A percentile compares a stretch with the other conserved stretches of the same genome.
Evolutionary conservation across 1,139 yeast species (phyloP).

Genomic region (Diutina ranongensis): DNA sequence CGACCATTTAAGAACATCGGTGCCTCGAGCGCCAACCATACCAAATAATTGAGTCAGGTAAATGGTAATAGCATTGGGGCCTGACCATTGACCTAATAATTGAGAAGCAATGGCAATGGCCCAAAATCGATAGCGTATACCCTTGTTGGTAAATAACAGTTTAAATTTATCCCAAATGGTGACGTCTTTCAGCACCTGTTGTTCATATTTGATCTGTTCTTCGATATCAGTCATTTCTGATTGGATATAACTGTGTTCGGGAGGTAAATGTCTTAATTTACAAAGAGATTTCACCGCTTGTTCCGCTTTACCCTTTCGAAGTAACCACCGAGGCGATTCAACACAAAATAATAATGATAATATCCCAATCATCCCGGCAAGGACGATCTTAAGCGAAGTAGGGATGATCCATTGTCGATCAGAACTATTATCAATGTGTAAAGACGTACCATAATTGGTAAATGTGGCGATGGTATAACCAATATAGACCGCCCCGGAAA

Average conservation of each 20-base stretch:
- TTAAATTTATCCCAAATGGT: constrained; percentile 17
- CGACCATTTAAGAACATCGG: constrained; percentile 31
- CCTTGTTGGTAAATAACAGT: constrained; percentile 24
- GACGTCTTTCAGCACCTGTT: constrained; percentile 20
- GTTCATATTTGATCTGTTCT: constrained; percentile 30
- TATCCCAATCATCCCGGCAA: constrained; percentile 31
- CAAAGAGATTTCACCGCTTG: constrained; percentile 26
- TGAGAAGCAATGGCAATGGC: constrained; percentile 32
- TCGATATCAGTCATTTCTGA: constrained; percentile 43
- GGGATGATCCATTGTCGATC: constrained; percentile 24
- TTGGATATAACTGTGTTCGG: constrained; percentile 37
- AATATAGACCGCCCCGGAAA: constrained; percentile 44
- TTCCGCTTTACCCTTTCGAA: constrained; percentile 26
- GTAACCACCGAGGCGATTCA: constrained; percentile 37
- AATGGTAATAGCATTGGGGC: constrained; percentile 52
- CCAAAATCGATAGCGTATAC: constrained; percentile 35
- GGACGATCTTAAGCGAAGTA: constrained; percentile 24
- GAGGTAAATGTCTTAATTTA: constrained; percentile 37
- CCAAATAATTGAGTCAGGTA: constrained; percentile 46
- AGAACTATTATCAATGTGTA: constrained; percentile 20
- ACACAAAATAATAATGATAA: constrained; percentile 25
- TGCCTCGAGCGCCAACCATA: constrained; percentile 30
- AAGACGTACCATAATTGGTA: constrained; percentile 30
- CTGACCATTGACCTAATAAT: constrained; percentile 50
- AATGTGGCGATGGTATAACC: constrained; percentile 45